Evolutionary conservation across 345 rosid genomes (phyloP).

Genomic region (Arabidopsis thaliana): DNA sequence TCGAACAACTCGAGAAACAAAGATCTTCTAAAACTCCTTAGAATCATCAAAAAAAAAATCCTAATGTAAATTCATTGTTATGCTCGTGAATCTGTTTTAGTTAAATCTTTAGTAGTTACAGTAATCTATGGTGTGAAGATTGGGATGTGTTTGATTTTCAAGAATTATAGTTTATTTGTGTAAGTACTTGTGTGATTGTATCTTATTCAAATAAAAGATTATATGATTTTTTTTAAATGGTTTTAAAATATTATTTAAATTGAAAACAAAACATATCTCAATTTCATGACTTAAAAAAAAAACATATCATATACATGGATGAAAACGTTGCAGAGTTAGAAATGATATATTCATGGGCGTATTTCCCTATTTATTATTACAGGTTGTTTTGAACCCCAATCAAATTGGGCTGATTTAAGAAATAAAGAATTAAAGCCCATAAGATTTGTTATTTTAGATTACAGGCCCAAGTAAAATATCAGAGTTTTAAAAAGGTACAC

Average conservation of each 20-base stretch:
- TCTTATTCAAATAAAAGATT: no score
- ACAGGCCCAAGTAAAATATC: slow-evolving; percentile 11
- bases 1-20: slow-evolving; percentile 64
- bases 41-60: background rate
- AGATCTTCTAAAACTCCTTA: slow-evolving; percentile 37
- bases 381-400: background rate
- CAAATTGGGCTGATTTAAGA: background rate
- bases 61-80: background rate
- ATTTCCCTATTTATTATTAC: background rate
- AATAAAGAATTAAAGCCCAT: background rate
- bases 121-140: background rate
- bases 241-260: no score
- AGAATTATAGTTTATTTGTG: no score
- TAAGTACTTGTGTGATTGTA: no score
- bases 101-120: background rate
- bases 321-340: background rate
- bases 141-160: background rate
- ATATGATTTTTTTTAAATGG: no score
- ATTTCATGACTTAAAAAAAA: no score
- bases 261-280: no score
- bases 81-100: background rate
- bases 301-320: no score
- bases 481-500: background rate
- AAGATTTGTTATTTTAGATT: background rate
- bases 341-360: background rate